These are phyloP conservation scores for Geotrichum candidum DNA, from an alignment of 1,139 yeast genomes.

Conservation along the genomic window DNA sequence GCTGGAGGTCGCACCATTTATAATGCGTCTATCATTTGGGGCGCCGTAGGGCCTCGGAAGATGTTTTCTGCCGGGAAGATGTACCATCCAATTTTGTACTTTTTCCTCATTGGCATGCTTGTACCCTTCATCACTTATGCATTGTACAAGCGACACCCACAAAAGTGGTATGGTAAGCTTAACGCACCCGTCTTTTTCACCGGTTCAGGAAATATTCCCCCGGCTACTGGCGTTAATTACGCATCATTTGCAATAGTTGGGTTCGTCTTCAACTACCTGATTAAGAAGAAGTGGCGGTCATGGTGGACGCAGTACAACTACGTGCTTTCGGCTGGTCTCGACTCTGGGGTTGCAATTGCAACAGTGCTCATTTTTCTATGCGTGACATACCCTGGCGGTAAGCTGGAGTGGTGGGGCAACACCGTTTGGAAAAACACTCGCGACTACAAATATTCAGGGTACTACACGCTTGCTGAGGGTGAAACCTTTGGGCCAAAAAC, in stretches of 20 bases:
- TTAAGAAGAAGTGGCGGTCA: slow-evolving; percentile 31
- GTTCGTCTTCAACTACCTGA: slow-evolving; percentile 38
- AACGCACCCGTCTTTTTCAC: slow-evolving; percentile 40
- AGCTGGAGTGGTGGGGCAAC: slow-evolving; percentile 49
- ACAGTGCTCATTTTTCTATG: slow-evolving; percentile 44
- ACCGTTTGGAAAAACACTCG: slow-evolving; percentile 35
- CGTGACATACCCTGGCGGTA: slow-evolving; percentile 41
- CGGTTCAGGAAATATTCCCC: slow-evolving; percentile 42
- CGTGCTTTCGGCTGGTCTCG: slow-evolving; percentile 39
- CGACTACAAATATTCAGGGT: slow-evolving; percentile 29
- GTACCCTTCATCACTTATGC: slow-evolving; percentile 39
- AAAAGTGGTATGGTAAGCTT: slow-evolving; percentile 35
- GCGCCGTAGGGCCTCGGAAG: slow-evolving; percentile 48
- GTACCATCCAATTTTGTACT: slow-evolving; percentile 37
- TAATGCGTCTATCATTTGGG: slow-evolving; percentile 51
- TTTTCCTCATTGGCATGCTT: slow-evolving; percentile 39
- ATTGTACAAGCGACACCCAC: slow-evolving; percentile 41
- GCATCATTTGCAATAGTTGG: slow-evolving; percentile 40
- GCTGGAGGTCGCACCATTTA: slow-evolving; percentile 41
- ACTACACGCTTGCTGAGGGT: slow-evolving; percentile 29
- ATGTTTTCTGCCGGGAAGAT: slow-evolving; percentile 36
- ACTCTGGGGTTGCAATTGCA: slow-evolving; percentile 43
- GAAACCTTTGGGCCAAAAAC: slow-evolving; percentile 37
- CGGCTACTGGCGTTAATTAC: slow-evolving; percentile 40
- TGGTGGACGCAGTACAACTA: slow-evolving; percentile 71